Base-by-base conservation (phyloP, 768 basidiomycete genomes). In the Cyclocybe aegerita region DNA sequence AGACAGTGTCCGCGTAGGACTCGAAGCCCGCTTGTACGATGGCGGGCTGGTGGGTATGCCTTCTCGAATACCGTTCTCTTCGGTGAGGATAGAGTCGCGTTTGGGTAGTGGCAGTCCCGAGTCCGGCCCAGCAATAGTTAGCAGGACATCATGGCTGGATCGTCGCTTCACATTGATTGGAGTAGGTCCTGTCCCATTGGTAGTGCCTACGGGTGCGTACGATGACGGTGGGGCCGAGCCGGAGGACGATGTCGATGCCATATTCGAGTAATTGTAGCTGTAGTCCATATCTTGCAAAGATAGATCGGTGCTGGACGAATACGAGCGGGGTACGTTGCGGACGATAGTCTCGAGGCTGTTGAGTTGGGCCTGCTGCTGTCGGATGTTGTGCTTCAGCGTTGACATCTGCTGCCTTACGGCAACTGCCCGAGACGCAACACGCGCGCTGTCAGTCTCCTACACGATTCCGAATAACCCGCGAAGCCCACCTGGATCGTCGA, bases 351-450 rank as follows among this genome's bases (percentile, higher is more conserved):
- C 90, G 46, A 91, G 78, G 35, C 62, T 74, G 57, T 85, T 79
- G 33, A 90, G 66, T 59, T 91, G 88, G 14, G 89, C 89, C 72
- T 90, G 88, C 62, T 92, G 87, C 59, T 91, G 89, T 54, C 90
- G 74, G 59, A 92, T 92, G 63, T 77, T 81, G 65, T 92, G 90
- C 69, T 86, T 90, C 61, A 92, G 70, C 36, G 83, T 85, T 57
- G 88, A 89, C 70, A 92, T 85, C 53, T 91, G 89, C 59, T 81
- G 84, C 49, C 90, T 82, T 46, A 90, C 75, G 54, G 83, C 79
- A 62, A 90, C 90, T 92, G 52, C 23, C 23, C 23, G 23, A 23
- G 23, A 23, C 23, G 23, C 23, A 23, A 23, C 23, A 48, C 39
- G 49, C 41, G 40, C 42, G 43, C 34, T 43, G 42, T 59, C 49